Evolutionary conservation across 805 yeast genomes (phyloP), one percentile per base, ranked within the genome.

Genomic region (Kregervanrija pseudodelftensis): DNA sequence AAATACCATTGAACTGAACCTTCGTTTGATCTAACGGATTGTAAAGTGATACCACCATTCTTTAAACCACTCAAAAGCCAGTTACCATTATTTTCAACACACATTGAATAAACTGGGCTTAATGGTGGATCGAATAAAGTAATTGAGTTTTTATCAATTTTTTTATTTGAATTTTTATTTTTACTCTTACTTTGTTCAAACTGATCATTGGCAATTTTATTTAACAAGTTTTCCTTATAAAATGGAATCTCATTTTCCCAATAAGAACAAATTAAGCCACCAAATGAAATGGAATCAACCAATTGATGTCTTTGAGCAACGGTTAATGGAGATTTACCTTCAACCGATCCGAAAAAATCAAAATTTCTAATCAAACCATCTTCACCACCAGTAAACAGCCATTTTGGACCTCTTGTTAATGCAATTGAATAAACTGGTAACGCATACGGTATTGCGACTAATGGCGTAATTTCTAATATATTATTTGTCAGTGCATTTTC

Each of bases 201-300:
- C 32, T 54, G 56, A 22, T 56, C 59, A 15, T 49, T 36, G 3
- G 44, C 46, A n/a, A 58, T 36, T 22, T 50, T 53, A 2, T 49
- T 43, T 40, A 57, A 33, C 53, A 63, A 58, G 47, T 70, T 69
- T 46, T 72, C 58, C 49, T 68, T 68, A 31, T 70, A 64, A 45
- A 78, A 68, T 0, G 98, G 97, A 56, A 89, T 86, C 65, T 93
- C 98, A 63, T 93, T 93, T 58, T 91, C 98, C 96, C 97, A 93
- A 66, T 88, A 91, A 0, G 93, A 82, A 12, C 74, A 59, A 5
- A 90, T 65, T 5, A 87, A 82, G 7, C 98, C 99, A 0, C 89
- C 93, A 57, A 84, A 82, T 8, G 84, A 75, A 31, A 93, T 77
- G 1, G 93, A 77, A 60, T 93, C 99, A 17, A 88, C 88, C 41